Evolutionary conservation across 108 stramenopile genomes (phyloP).

Genomic region (Epithemia pelagica): DNA sequence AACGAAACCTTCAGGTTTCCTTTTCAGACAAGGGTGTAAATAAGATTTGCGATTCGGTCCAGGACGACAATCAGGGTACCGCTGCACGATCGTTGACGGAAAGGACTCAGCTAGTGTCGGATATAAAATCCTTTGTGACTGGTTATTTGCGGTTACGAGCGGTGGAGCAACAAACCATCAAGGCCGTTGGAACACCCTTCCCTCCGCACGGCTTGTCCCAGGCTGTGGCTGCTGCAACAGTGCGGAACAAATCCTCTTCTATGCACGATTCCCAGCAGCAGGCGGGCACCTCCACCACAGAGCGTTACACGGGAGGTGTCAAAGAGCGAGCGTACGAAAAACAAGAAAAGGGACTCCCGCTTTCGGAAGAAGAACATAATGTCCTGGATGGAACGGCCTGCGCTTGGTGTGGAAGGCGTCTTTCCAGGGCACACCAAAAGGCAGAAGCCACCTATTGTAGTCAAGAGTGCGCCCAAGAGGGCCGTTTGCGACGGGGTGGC

Average conservation of each 20-base stretch:
- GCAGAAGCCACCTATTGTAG: constrained; percentile 53
- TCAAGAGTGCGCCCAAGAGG: constrained; percentile 49
- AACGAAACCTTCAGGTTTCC: background rate
- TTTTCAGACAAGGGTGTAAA: background rate
- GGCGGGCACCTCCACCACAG: constrained; percentile 22
- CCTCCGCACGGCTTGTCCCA: constrained; percentile 23
- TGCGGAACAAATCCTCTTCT: background rate
- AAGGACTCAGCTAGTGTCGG: constrained; percentile 12
- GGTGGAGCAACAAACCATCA: constrained; percentile 46
- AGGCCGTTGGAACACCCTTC: constrained; percentile 33
- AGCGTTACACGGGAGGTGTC: constrained; percentile 53
- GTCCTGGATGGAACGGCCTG: constrained; percentile 40
- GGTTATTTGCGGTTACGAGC: constrained; percentile 42
- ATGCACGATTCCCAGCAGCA: constrained; percentile 8
- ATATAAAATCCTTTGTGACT: constrained; percentile 40
- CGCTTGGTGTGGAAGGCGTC: constrained; percentile 47
- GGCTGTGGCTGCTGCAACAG: constrained; percentile 23
- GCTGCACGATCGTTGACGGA: constrained; percentile 11
- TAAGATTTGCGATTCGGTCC: background rate
- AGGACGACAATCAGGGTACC: background rate
- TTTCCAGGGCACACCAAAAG: constrained; percentile 11
- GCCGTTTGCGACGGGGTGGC: constrained; percentile 53
- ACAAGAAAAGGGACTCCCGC: constrained; percentile 30
- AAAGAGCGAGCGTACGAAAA: constrained; percentile 52
- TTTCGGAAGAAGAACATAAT: constrained; percentile 22